Conservation (phyloP, 495 filamentous ascomycete genomes). For the Apiosordaria backusii region DNA sequence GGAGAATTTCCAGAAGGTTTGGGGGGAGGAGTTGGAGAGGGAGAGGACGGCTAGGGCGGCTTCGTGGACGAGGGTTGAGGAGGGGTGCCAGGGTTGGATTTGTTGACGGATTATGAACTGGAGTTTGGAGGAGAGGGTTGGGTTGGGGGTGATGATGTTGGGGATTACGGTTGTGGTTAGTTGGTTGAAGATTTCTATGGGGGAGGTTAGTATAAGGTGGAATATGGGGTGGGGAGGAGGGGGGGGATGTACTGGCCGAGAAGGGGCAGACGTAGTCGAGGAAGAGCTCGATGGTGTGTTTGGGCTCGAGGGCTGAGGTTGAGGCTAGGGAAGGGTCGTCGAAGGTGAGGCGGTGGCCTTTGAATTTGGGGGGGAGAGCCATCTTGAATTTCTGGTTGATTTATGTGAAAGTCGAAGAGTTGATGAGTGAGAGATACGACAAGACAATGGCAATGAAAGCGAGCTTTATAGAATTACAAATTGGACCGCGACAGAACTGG, state of each 20-base stretch:
- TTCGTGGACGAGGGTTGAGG: constrained; percentile 83
- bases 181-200: constrained; percentile 60
- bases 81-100: constrained; percentile 94
- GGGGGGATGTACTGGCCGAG: constrained; percentile 33
- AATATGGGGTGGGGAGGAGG: constrained; percentile 20
- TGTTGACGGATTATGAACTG: constrained; percentile 83
- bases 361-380: constrained; percentile 76
- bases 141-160: constrained; percentile 53
- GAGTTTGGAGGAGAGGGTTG: constrained; percentile 52
- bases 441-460: not conserved
- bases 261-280: constrained; percentile 86
- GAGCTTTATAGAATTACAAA: not conserved
- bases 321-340: constrained; percentile 25
- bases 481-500: not conserved
- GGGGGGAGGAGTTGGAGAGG: constrained; percentile 44
- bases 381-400: constrained; percentile 46
- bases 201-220: constrained; percentile 43
- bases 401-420: not conserved
- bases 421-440: not conserved
- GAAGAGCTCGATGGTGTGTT: constrained; percentile 76
- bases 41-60: constrained; percentile 73
- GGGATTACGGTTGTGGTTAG: constrained; percentile 53
- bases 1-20: constrained; percentile 78
- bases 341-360: constrained; percentile 59
- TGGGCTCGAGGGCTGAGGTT: constrained; percentile 34